These are phyloP conservation scores for Chlamydomonas sphaeroides DNA, from an alignment of 139 green algal genomes.

Conservation along the genomic window DNA sequence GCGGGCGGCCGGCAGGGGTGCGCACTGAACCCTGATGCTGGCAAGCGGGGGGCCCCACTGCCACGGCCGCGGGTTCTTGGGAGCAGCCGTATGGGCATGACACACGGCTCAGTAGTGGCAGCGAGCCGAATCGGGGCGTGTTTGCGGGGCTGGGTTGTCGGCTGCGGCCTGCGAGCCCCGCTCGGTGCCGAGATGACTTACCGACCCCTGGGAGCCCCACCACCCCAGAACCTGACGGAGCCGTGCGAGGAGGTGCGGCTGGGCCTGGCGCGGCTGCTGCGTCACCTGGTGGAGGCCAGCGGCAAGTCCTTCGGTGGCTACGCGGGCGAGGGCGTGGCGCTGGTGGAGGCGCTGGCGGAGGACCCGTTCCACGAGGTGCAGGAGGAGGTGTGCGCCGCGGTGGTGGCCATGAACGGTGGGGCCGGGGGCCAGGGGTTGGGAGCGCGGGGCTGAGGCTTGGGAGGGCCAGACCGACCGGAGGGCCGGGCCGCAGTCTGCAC, in stretches of 20 bases:
- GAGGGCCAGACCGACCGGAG: not conserved
- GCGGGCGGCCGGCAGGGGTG: no score
- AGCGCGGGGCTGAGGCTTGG: not conserved
- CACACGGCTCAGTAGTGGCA: not conserved
- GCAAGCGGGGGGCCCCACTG: no score
- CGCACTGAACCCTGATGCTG: no score
- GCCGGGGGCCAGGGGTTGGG: not conserved
- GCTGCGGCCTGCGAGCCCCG: no score
- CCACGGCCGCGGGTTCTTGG: not conserved
- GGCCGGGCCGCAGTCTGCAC: no score
- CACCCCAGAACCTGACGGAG: conserved; percentile 52
- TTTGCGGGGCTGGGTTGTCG: no score
- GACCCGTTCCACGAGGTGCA: conserved; percentile 68
- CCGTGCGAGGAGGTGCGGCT: conserved; percentile 65
- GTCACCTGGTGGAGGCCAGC: conserved; percentile 25
- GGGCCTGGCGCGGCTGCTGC: conserved; percentile 52
- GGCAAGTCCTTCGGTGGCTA: conserved; percentile 63
- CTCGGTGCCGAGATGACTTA: no score
- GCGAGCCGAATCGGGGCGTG: no score
- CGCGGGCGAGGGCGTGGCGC: conserved; percentile 55
- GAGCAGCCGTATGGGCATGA: conserved; percentile 7
- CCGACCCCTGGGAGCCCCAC: no score
- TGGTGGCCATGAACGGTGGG: conserved; percentile 59
- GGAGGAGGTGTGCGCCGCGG: conserved; percentile 51
- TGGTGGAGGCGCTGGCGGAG: conserved; percentile 39